phyloP scores from a whole-genome alignment of 1,284 basidiomycete species.

The Sanghuangporus baumii region DNA sequence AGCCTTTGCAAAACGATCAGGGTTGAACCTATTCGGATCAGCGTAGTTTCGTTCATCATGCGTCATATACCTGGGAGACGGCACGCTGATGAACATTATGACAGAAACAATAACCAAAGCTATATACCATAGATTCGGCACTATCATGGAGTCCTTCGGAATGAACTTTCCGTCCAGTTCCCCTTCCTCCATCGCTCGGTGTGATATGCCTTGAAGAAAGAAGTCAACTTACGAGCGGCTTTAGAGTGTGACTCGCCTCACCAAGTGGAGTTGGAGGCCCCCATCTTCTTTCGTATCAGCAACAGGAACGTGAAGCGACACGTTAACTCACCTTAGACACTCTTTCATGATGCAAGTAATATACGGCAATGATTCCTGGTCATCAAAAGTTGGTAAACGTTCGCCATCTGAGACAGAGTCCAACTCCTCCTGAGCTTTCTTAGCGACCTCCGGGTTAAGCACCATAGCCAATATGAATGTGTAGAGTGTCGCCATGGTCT shows the following conservation, averaged over 20 bases:
- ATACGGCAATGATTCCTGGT: slow-evolving; percentile 25
- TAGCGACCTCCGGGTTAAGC: slow-evolving; percentile 22
- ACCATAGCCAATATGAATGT: slow-evolving; percentile 28
- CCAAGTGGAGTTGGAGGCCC: slow-evolving; percentile 8
- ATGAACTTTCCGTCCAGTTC: slow-evolving; percentile 16
- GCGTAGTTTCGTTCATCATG: slow-evolving; percentile 14
- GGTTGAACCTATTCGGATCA: slow-evolving; percentile 3
- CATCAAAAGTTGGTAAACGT: slow-evolving; percentile 26
- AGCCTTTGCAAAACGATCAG: slow-evolving; percentile 9
- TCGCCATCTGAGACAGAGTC: slow-evolving; percentile 23
- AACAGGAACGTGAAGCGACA: not conserved
- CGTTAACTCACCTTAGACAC: slow-evolving; percentile 20
- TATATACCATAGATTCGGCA: slow-evolving; percentile 17
- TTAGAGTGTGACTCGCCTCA: not conserved
- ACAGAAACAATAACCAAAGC: not conserved
- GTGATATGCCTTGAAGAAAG: slow-evolving; percentile 5
- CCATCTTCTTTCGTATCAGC: not conserved
- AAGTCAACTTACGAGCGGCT: not conserved
- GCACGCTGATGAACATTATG: not conserved
- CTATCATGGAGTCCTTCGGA: slow-evolving; percentile 13
- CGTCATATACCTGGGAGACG: slow-evolving; percentile 13
- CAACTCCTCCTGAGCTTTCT: slow-evolving; percentile 25
- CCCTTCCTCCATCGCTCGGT: slow-evolving; percentile 14
- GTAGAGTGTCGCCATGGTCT: slow-evolving; percentile 18
- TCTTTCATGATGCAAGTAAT: slow-evolving; percentile 27